Evolutionary conservation across 345 rosid species (phyloP).

Genomic region (Acer saccharum): DNA sequence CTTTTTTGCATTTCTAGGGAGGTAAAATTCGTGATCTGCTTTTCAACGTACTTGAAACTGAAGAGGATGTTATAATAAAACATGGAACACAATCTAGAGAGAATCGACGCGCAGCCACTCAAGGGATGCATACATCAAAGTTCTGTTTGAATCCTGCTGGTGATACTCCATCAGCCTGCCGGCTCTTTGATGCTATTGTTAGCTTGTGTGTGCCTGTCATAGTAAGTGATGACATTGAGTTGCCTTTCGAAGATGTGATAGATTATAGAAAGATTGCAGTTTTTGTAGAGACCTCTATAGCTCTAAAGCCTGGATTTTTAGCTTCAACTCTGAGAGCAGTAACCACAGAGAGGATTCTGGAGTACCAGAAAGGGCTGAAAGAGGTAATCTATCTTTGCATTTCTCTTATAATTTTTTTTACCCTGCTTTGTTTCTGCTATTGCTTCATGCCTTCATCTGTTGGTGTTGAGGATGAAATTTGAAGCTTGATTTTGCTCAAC

Average conservation of each 20-base stretch:
- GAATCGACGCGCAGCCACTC: conserved; percentile 85
- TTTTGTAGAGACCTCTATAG: conserved; percentile 66
- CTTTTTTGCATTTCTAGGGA: conserved; percentile 50
- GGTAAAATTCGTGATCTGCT: conserved; percentile 94
- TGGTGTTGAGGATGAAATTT: not conserved
- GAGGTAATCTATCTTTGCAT: conserved; percentile 38
- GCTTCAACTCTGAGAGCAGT: conserved; percentile 63
- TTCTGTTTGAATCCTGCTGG: conserved; percentile 99
- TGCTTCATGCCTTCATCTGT: not conserved
- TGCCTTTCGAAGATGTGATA: conserved; percentile 93
- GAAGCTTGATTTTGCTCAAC: not conserved
- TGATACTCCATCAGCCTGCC: conserved; percentile 97
- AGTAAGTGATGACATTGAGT: conserved; percentile 83
- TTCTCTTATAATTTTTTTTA: not conserved
- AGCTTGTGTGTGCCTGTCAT: conserved; percentile 96
- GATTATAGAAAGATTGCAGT: conserved; percentile 83
- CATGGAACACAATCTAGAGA: conserved; percentile 98
- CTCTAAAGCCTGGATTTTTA: conserved; percentile 71
- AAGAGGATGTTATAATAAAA: conserved; percentile 76
- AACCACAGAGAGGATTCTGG: conserved; percentile 54
- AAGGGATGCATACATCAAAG: conserved; percentile 93
- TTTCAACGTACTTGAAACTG: conserved; percentile 81
- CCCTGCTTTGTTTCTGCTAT: not conserved
- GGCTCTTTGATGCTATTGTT: conserved; percentile 95
- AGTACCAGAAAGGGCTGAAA: conserved; percentile 75